A percentile compares a stretch with the other conserved stretches of the same genome.
These are phyloP conservation scores for Paecilomyces sp. DNA, from an alignment of 2,329 filamentous ascomycete species.

Conservation along the genomic window DNA sequence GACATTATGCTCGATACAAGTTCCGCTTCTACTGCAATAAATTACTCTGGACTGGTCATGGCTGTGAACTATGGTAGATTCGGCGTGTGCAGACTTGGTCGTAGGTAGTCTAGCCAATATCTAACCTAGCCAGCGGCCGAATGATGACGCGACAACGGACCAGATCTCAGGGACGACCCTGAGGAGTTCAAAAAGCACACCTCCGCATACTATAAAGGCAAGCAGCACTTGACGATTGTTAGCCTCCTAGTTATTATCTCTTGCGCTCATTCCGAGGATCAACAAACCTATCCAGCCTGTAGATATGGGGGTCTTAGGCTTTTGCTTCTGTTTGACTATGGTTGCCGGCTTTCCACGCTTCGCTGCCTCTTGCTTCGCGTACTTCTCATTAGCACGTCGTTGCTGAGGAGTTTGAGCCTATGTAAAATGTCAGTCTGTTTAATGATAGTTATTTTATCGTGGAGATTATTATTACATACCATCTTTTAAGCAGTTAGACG, in stretches of 20 bases:
- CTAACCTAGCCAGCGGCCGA: conserved; percentile 17
- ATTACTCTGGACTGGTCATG: no score
- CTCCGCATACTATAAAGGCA: conserved; percentile 57
- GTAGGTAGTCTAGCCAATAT: no score
- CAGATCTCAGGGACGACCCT: conserved; percentile 36
- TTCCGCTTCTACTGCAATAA: no score
- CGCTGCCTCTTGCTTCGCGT: conserved; percentile 51
- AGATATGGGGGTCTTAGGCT: conserved; percentile 48
- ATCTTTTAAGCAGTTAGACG: not conserved
- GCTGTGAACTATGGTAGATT: no score
- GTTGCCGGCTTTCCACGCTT: conserved; percentile 51
- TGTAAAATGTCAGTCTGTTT: not conserved
- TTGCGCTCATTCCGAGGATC: not conserved
- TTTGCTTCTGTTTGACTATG: conserved; percentile 41
- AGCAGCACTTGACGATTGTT: conserved; percentile 44
- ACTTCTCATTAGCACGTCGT: conserved; percentile 56
- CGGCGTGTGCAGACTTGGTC: no score
- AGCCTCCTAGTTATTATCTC: not conserved
- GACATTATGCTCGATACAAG: no score
- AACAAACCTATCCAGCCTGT: conserved; percentile 54
- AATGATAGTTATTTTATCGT: not conserved
- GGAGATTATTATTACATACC: not conserved
- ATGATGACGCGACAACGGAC: conserved; percentile 22
- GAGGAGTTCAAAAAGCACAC: conserved; percentile 52
- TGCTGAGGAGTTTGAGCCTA: conserved; percentile 61